Conservation (phyloP, 192 early-diverging fungal species). For the Rhizoclosmatium globosum region DNA sequence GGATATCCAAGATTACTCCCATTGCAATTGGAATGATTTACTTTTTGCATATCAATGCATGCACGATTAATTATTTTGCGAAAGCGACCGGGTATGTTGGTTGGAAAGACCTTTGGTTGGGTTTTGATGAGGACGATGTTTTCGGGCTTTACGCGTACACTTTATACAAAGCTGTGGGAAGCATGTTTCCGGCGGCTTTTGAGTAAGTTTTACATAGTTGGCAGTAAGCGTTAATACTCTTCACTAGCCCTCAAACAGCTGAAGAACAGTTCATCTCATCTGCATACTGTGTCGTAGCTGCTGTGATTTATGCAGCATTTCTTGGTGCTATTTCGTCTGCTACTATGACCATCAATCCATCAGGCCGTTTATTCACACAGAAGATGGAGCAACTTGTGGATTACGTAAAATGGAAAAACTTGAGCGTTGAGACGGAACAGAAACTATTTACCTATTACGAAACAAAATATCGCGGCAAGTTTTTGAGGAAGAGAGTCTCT, state of each 20-base stretch:
- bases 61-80: slow-evolving; percentile 25
- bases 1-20: slow-evolving; percentile 7
- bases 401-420: slow-evolving; percentile 43
- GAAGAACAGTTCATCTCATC: slow-evolving; percentile 14
- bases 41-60: slow-evolving; percentile 42
- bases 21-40: slow-evolving; percentile 5
- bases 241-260: slow-evolving; percentile 9
- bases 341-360: slow-evolving; percentile 27
- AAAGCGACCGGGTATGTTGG: slow-evolving; percentile 18
- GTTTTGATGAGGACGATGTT: background rate
- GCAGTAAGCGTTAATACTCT: background rate
- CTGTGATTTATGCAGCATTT: slow-evolving; percentile 33
- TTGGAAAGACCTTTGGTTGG: background rate
- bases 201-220: slow-evolving; percentile 1
- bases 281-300: background rate
- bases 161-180: slow-evolving; percentile 36
- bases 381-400: slow-evolving; percentile 45
- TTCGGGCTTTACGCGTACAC: slow-evolving; percentile 6
- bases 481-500: slow-evolving; percentile 35
- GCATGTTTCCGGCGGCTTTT: slow-evolving; percentile 38
- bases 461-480: slow-evolving; percentile 46
- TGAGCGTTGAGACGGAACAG: slow-evolving; percentile 8
- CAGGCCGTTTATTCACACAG: slow-evolving; percentile 27
- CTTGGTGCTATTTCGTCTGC: slow-evolving; percentile 35
- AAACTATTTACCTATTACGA: slow-evolving; percentile 42